Conservation (phyloP, 2,329 filamentous ascomycete genomes). For the Cladosporium cucumerinum region DNA sequence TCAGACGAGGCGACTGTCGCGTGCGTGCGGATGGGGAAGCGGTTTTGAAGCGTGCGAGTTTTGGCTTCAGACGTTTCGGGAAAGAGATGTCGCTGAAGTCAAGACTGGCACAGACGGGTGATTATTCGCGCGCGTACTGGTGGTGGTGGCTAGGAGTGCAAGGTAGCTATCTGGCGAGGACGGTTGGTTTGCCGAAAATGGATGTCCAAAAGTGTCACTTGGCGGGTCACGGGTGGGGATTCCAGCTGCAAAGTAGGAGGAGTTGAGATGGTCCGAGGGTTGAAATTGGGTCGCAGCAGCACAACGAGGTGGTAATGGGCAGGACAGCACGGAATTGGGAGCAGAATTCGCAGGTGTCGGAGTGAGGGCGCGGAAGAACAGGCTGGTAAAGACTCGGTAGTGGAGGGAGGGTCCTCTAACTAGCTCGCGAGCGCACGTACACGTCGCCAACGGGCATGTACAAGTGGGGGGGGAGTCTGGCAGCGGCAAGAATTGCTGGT, state of each 20-base stretch:
- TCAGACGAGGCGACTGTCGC: conserved; percentile 17
- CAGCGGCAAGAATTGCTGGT: conserved; percentile 1
- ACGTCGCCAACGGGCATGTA: conserved; percentile 1
- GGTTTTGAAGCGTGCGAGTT: not conserved
- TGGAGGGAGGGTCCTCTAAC: conserved; percentile 7
- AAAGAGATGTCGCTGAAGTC: not conserved
- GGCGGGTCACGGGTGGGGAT: conserved; percentile 10
- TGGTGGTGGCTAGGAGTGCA: conserved; percentile 3
- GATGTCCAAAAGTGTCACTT: conserved; percentile 5
- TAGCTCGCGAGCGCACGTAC: conserved; percentile 7
- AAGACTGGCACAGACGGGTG: not conserved
- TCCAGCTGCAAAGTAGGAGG: not conserved
- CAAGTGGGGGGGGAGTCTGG: conserved; percentile 4
- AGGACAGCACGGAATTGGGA: not conserved
- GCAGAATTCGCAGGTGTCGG: conserved; percentile 1
- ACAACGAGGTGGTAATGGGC: not conserved
- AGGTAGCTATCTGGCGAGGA: not conserved
- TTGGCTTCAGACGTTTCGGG: not conserved
- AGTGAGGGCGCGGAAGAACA: not conserved
- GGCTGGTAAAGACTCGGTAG: not conserved
- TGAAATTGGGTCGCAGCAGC: not conserved
- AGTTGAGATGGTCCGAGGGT: not conserved
- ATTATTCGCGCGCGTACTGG: not conserved
- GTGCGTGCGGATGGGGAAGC: conserved; percentile 9
- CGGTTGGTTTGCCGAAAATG: conserved; percentile 4